A percentile compares a stretch with the other conserved stretches of the same genome.
These are phyloP conservation scores for Tagetes patula DNA, from an alignment of 129 eudicot species.

Conservation along the genomic window DNA sequence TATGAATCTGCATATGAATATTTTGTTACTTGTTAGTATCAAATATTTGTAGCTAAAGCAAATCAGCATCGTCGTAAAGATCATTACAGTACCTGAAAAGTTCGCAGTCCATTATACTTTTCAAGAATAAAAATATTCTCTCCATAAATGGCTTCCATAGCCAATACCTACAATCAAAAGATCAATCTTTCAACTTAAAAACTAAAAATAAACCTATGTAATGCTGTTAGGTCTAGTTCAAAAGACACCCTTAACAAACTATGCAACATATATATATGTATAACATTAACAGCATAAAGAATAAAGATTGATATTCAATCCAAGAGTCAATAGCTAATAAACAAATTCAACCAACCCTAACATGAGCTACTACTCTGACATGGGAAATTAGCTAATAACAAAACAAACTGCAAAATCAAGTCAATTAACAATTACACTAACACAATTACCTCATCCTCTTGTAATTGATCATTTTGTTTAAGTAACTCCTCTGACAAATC, in stretches of 20 bases:
- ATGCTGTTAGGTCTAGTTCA: background rate
- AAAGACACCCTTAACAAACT: no score
- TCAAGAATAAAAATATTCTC: constrained; percentile 65
- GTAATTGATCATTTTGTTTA: constrained; percentile 69
- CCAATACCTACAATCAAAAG: constrained; percentile 49
- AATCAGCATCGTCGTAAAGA: background rate
- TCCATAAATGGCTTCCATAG: constrained; percentile 80
- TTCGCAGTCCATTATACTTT: constrained; percentile 49
- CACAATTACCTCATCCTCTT: constrained; percentile 75
- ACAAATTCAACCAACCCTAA: background rate
- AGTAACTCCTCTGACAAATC: constrained; percentile 55
- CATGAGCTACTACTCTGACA: background rate
- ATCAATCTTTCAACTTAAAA: background rate
- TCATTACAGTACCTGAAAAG: constrained; percentile 59
- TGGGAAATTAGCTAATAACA: background rate
- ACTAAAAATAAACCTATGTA: background rate
- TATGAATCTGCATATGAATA: constrained; percentile 52
- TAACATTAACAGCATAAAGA: background rate
- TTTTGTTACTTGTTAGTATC: constrained; percentile 1
- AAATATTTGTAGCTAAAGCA: constrained; percentile 1
- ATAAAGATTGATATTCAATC: background rate
- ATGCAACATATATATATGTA: no score
- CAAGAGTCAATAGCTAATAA: background rate
- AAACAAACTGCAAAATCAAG: background rate
- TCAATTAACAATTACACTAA: background rate